Evolutionary conservation across 2,329 filamentous ascomycete genomes (phyloP), one percentile per base, ranked within the genome.

Genomic region (Penicillium sclerotigenum): DNA sequence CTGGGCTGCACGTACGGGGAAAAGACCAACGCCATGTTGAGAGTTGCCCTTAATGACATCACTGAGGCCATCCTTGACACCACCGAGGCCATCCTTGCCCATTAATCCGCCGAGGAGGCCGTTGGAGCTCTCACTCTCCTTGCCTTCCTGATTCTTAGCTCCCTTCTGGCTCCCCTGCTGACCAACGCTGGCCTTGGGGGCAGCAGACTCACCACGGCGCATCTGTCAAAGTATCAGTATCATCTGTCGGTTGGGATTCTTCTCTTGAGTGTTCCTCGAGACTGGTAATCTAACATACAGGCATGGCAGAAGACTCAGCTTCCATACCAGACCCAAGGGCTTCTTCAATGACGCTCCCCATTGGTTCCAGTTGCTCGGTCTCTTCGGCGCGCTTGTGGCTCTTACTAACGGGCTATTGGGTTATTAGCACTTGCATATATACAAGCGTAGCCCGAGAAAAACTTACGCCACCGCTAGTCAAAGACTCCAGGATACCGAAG

Each of bases 11-110:
- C 62, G 5, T 61, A 66, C 64, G 0, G 62, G 62, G 6, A 64
- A n/a, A 2, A 66, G 29, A n/a, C 64, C 64, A 41, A 66, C 10
- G 14, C 64, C 64, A 46, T 66, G 64, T 14, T 65, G 31, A 14
- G 54, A n/a, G 36, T 59, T 54, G 29, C 58, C 57, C 14, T 61
- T 56, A 2, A 66, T 43, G 3, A 18, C 20, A n/a, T n/a, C n/a
- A n/a, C 59, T 61, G 1, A 66, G 62, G 4, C 64, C 64, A 1
- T 48, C 24, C 40, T 58, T 38, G 22, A n/a, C n/a, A 18, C 59
- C 26, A n/a, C 59, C 62, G 1, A 66, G 62, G 4, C 64, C 64
- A 1, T 48, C 24, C 40, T 58, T 38, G 22, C 45, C 47, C 34
- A 58, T 52, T 10, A 66, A 43, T 18, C 46, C 36, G 6, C 42